These are phyloP conservation scores for Kodamaea nitidulidarum DNA, from an alignment of 805 yeast species.

Conservation along the genomic window DNA sequence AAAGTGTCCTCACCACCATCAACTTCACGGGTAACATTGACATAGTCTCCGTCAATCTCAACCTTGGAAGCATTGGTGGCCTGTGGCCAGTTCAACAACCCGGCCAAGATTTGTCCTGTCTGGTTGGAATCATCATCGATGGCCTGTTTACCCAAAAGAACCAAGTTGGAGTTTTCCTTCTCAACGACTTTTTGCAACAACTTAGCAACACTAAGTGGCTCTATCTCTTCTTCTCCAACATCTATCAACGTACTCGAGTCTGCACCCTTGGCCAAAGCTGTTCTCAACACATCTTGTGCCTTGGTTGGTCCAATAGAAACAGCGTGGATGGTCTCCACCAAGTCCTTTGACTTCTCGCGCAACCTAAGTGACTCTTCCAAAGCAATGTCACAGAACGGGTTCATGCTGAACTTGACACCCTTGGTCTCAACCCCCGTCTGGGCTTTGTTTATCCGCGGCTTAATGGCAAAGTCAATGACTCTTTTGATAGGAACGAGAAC, in stretches of 20 bases:
- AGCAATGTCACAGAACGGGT: conserved; percentile 98
- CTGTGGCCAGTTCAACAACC: conserved; percentile 91
- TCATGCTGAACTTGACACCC: conserved; percentile 88
- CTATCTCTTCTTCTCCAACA: conserved; percentile 66
- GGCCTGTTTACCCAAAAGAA: conserved; percentile 92
- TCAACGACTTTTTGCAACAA: conserved; percentile 70
- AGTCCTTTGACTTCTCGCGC: conserved; percentile 57
- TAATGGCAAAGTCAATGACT: conserved; percentile 89
- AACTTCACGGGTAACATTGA: conserved; percentile 82
- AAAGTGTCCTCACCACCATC: conserved; percentile 93
- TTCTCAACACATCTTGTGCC: conserved; percentile 82
- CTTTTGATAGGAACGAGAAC: conserved; percentile 93
- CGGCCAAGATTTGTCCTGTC: conserved; percentile 96
- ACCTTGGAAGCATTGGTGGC: conserved; percentile 93
- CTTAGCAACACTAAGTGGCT: conserved; percentile 89
- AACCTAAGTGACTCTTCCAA: conserved; percentile 89
- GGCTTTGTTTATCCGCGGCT: conserved; percentile 86
- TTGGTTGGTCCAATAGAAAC: conserved; percentile 87
- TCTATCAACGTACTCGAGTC: conserved; percentile 82
- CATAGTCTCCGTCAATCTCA: conserved; percentile 50
- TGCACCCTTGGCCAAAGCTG: conserved; percentile 92
- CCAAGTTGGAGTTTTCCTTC: conserved; percentile 66
- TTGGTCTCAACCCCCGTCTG: conserved; percentile 80
- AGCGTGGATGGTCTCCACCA: conserved; percentile 81
- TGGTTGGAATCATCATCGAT: conserved; percentile 94